Base-by-base conservation (phyloP, 148 eudicot species). In the Vaccinium corymbosum region DNA sequence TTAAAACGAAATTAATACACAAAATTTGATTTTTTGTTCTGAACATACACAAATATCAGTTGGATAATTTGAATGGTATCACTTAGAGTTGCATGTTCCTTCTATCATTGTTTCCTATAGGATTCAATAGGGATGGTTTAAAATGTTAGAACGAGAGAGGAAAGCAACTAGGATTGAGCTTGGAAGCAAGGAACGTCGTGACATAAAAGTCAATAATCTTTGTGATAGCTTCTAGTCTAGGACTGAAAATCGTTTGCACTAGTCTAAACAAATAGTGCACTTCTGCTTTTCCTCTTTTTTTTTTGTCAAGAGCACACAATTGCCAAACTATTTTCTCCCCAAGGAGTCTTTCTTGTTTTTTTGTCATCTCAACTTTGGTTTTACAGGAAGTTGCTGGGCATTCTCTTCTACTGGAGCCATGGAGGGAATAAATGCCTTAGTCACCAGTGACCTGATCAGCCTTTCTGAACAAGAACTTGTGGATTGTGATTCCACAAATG, bases 341-440 rank as follows among this genome's bases (percentile, higher is more conserved):
- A 12, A 27, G 73, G 42, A 68, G 17, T n/a, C 53, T 76, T 20
- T 12, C 2, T 22, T 11, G 3, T 51, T 13, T 76, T 25, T 22
- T 51, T 76, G 6, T 14, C 1, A 6, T 25, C 17, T 78, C 17
- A 25, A 13, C 20, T 78, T 14, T 78, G 19, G 53, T 13, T 78
- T 62, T 68, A 46, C 85, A 93, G 95, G 94, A 85, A 90, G 93
- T 80, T 88, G 92, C 50, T 90, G 94, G 93, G 89, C 93, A 50
- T 93, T 87, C 83, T 91, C 93, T 78, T 52, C 92, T 42, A 88
- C 90, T 1, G 94, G 93, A 61, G 90, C 93, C 71, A 90, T 90
- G 29, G 94, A 93, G 85, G 93, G 91, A 84, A 89, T 89, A 77
- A 88, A 90, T 66, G 91, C 89, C 29, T 83, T 93, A 53, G 85